Evolutionary conservation across 768 basidiomycete species (phyloP).

Genomic region (Mycena pura): DNA sequence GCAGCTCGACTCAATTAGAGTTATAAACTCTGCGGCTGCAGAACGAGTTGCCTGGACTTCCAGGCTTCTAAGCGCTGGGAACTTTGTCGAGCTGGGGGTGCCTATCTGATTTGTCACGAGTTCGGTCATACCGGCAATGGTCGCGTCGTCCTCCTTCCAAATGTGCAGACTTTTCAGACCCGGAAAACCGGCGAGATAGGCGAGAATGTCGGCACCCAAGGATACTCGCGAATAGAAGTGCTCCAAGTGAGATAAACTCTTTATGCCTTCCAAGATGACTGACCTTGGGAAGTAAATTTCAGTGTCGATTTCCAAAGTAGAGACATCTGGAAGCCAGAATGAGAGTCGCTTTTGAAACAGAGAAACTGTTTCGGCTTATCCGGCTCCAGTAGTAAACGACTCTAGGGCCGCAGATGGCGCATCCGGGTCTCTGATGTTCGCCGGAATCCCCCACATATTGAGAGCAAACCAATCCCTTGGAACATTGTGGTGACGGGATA

Average conservation of each 20-base stretch:
- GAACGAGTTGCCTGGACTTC: background rate
- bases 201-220: background rate
- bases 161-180: background rate
- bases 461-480: background rate
- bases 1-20: background rate
- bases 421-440: background rate
- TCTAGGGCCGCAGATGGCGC: background rate
- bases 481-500: background rate
- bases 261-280: background rate
- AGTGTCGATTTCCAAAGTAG: background rate
- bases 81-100: background rate
- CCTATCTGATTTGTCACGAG: background rate
- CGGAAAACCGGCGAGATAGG: background rate
- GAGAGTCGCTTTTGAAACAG: background rate
- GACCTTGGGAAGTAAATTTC: background rate
- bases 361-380: background rate
- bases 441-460: background rate
- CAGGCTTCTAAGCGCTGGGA: background rate
- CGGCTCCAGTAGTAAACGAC: background rate
- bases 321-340: background rate
- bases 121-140: background rate
- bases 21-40: background rate
- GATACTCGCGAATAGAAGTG: background rate
- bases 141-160: background rate
- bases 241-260: background rate